Evolutionary conservation across 1,284 basidiomycete species (phyloP).

Genomic region (Puccinia coronata): DNA sequence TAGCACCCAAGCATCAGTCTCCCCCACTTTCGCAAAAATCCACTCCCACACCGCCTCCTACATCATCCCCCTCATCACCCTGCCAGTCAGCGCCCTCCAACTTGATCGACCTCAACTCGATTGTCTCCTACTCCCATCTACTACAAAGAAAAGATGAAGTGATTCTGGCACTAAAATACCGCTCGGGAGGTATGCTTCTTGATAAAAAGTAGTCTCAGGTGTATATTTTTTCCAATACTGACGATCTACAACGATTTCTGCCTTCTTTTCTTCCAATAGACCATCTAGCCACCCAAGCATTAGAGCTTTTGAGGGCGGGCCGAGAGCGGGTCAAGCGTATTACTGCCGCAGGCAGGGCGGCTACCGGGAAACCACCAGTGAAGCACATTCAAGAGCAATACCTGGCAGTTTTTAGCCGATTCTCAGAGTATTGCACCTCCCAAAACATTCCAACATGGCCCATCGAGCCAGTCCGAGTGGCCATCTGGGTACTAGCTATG

Average conservation of each 20-base stretch:
- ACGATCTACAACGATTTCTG: too few species aligned
- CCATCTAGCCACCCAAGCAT: conserved; percentile 38
- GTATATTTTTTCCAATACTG: background rate
- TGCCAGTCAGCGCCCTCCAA: conserved; percentile 25
- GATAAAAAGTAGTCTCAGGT: too few species aligned
- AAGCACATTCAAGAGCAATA: conserved; percentile 49
- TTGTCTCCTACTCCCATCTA: conserved; percentile 38
- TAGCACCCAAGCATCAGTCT: background rate
- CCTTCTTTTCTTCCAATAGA: background rate
- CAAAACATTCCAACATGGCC: conserved; percentile 44
- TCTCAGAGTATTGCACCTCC: conserved; percentile 41
- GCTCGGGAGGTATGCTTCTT: conserved; percentile 35
- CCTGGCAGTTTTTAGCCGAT: conserved; percentile 39
- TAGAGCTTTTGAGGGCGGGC: conserved; percentile 38
- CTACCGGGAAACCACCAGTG: conserved; percentile 44
- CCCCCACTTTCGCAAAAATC: conserved; percentile 26
- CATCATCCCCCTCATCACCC: conserved; percentile 23
- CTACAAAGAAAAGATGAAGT: conserved; percentile 38
- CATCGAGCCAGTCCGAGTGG: conserved; percentile 46
- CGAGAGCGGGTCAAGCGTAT: conserved; percentile 46
- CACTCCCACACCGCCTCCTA: conserved; percentile 35
- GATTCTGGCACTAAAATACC: conserved; percentile 31
- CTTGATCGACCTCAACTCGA: conserved; percentile 34
- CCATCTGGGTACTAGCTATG: conserved; percentile 48
- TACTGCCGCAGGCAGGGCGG: conserved; percentile 38